Evolutionary conservation across 148 eudicot species (phyloP), one percentile per base, ranked within the genome.

Genomic region (Amaranthus palmeri): DNA sequence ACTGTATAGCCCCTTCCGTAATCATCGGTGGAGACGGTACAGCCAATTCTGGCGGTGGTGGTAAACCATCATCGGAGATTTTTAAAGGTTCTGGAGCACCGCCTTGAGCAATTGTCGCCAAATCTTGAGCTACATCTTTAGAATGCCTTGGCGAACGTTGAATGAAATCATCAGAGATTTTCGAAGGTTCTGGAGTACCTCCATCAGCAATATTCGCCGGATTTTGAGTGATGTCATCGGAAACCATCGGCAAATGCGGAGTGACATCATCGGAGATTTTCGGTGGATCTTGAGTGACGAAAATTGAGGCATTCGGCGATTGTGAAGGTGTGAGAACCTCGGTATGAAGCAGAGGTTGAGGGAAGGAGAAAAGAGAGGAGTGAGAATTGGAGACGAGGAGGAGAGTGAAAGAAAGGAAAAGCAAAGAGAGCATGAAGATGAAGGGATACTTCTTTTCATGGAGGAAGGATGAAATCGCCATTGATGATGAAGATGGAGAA

Each of bases 371-470:
- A 68, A 54, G 25, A 42, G 68, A 77, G 60, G 79, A 73, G 7
- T 80, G 79, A 11, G 92, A 76, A 62, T 55, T 76, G 81, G 87
- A 77, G 61, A 92, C 13, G 84, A 89, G 78, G 72, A 88, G 25
- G 65, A 85, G 75, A 14, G 87, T 65, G 77, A 78, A 72, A 65
- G 83, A 77, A 73, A 83, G 71, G 75, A 90, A 83, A 59, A 91
- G 69, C 72, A 87, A 25, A 66, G 86, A 76, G 79, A 91, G 79
- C 46, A 86, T 75, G 85, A 89, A 70, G 63, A 88, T 69, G 88
- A 91, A 86, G 0, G 97, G 88, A 65, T 80, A 89, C 45, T 82
- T 88, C 41, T 81, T 80, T 41, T 85, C 86, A 72, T 79, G 85
- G 51, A 88, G 72, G 42, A 88, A 75, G 47, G 79, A 47, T 5